Evolutionary conservation across 2,329 filamentous ascomycete genomes (phyloP), one percentile per base, ranked within the genome.

Genomic region (Alternaria solani): DNA sequence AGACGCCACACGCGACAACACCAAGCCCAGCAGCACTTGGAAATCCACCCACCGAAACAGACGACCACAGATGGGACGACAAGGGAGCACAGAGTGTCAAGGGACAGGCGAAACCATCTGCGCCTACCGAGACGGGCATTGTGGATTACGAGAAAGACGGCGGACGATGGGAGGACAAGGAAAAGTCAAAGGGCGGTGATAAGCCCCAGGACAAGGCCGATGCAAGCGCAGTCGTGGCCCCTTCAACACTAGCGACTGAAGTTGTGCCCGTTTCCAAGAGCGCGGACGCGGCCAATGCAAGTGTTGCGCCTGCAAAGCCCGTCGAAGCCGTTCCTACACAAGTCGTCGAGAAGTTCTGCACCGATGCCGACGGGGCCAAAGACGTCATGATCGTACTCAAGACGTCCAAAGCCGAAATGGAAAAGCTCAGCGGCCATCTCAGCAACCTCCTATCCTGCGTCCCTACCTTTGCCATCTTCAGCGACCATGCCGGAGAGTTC

Each of bases 341-440:
- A 55, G 8, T 20, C 34, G 46, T 63, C 16, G 53, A 62, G 8
- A 63, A 61, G 7, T 63, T 65, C 36, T 77, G 72, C 62, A 69
- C 65, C 41, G 65, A 74, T 8, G 69, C 72, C 26, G 60, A 65
- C 1, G 77, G 76, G 28, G 76, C 78, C 4, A 78, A 85, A 4
- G 81, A 88, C 68, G 75, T 88, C 47, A 83, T 88, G 60, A 81
- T 88, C 16, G 77, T 87, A 9, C 78, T 89, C 62, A 84, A 85
- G 63, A 88, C 87, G 0, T 87, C 86, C 54, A 85, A 86, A 16
- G 86, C 85, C 7, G 86, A 88, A 66, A 81, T 85, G 14, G 74
- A 84, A 28, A 87, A 87, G 69, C 80, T 88, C 2, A 85, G 85
- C 1, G 74, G 81, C 3, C 86, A 88, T 65, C 81, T 87, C 59